Percentiles rank a stretch among this genome's conserved stretches.
Conservation (phyloP, 106 monocot genomes). For the Ottelia alismoides region DNA sequence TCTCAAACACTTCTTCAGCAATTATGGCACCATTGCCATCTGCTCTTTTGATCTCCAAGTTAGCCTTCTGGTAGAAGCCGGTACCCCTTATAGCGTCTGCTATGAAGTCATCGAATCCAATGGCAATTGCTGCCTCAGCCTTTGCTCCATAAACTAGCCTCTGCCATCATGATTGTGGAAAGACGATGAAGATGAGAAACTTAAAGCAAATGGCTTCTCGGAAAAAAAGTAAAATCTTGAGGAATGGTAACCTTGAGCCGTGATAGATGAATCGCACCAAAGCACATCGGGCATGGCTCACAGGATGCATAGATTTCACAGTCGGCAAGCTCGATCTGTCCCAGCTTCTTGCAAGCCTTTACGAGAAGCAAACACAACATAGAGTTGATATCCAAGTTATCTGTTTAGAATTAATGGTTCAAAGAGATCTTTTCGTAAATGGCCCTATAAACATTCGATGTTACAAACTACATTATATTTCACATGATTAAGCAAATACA, state of each 20-base stretch:
- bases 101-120: constrained; percentile 85
- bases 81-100: constrained; percentile 83
- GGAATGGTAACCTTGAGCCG: constrained; percentile 66
- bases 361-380: too few species aligned
- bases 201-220: too few species aligned
- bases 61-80: constrained; percentile 62
- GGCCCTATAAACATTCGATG: too few species aligned
- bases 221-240: too few species aligned
- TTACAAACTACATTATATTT: too few species aligned
- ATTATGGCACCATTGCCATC: constrained; percentile 80
- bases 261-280: constrained; percentile 84
- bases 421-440: too few species aligned
- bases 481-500: too few species aligned
- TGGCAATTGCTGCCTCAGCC: constrained; percentile 86
- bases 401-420: too few species aligned
- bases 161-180: too few species aligned
- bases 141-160: constrained; percentile 86
- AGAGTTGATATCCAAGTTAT: too few species aligned
- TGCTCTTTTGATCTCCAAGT: constrained; percentile 68
- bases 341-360: constrained; percentile 88
- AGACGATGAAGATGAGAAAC: too few species aligned
- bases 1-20: constrained; percentile 81
- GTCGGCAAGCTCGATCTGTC: constrained; percentile 69
- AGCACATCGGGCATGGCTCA: constrained; percentile 94
- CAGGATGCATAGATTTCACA: constrained; percentile 92